Evolutionary conservation across 192 early-diverging fungal genomes (phyloP).

Genomic region (Coemansia sp.): DNA sequence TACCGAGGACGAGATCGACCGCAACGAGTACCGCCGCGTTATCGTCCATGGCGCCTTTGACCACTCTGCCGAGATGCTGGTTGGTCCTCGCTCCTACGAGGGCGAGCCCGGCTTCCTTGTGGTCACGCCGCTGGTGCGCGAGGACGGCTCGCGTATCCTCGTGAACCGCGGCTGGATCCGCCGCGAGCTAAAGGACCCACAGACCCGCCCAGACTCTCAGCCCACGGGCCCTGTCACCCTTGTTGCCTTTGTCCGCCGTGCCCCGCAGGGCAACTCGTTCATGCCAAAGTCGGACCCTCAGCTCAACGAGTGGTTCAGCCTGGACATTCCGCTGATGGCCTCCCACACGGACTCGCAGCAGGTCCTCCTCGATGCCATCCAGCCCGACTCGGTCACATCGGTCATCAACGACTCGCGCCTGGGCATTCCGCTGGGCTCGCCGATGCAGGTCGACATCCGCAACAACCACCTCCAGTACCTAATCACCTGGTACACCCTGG

Average conservation of each 20-base stretch:
- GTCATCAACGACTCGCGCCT: slow-evolving; percentile 30
- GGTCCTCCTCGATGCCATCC: slow-evolving; percentile 71
- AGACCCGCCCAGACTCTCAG: slow-evolving; percentile 51
- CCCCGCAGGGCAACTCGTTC: slow-evolving; percentile 53
- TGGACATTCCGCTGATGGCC: slow-evolving; percentile 75
- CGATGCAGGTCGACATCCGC: slow-evolving; percentile 65
- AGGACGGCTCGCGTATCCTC: slow-evolving; percentile 66
- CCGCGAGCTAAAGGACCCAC: slow-evolving; percentile 56
- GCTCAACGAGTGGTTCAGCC: slow-evolving; percentile 76
- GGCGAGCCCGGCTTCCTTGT: slow-evolving; percentile 67
- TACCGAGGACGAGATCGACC: slow-evolving; percentile 48
- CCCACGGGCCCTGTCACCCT: slow-evolving; percentile 52
- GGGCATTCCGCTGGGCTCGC: slow-evolving; percentile 68
- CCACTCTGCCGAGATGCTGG: slow-evolving; percentile 73
- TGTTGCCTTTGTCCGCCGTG: slow-evolving; percentile 59
- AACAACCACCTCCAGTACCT: slow-evolving; percentile 86
- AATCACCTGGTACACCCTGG: slow-evolving; percentile 81
- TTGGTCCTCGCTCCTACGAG: slow-evolving; percentile 70
- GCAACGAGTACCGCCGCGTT: slow-evolving; percentile 75
- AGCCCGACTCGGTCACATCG: slow-evolving; percentile 43
- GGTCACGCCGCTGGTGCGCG: slow-evolving; percentile 68
- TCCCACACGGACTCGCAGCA: slow-evolving; percentile 56
- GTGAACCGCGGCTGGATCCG: slow-evolving; percentile 89
- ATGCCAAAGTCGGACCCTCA: slow-evolving; percentile 57
- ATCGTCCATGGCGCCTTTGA: slow-evolving; percentile 60